Conservation (phyloP, 345 rosid genomes). For the Gynandropsis gynandra region DNA sequence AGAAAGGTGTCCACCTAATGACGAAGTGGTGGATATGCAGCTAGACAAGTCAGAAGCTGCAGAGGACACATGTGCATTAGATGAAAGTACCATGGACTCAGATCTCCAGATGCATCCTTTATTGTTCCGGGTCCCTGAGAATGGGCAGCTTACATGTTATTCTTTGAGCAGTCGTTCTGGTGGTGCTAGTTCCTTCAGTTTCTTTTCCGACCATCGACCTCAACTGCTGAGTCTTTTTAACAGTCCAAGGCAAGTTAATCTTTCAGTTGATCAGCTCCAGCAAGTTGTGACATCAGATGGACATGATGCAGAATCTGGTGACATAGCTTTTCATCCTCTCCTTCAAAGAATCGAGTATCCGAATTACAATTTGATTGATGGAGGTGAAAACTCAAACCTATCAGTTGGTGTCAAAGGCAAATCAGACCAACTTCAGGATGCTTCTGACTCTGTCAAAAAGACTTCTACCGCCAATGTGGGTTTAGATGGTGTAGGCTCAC, state of each 20-base stretch:
- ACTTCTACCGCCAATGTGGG: slow-evolving; percentile 26
- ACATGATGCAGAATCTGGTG: slow-evolving; percentile 33
- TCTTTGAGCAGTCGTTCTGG: slow-evolving; percentile 33
- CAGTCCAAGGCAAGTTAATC: slow-evolving; percentile 45
- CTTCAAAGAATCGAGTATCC: slow-evolving; percentile 54
- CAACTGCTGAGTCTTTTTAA: slow-evolving; percentile 73
- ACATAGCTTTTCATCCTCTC: slow-evolving; percentile 83
- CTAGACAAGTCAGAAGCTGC: slow-evolving; percentile 35
- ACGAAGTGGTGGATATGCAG: slow-evolving; percentile 25
- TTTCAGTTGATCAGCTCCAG: slow-evolving; percentile 30
- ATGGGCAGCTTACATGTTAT: slow-evolving; percentile 48
- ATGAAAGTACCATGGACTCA: slow-evolving; percentile 36
- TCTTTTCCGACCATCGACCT: slow-evolving; percentile 71
- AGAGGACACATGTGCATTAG: slow-evolving; percentile 39
- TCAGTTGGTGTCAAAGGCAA: slow-evolving; percentile 31
- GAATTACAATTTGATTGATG: slow-evolving; percentile 22
- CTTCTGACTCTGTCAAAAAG: slow-evolving; percentile 30
- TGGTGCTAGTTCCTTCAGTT: slow-evolving; percentile 51
- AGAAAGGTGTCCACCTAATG: slow-evolving; percentile 28
- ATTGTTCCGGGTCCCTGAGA: slow-evolving; percentile 62
- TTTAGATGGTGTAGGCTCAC: slow-evolving; percentile 23
- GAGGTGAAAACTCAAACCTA: slow-evolving; percentile 26
- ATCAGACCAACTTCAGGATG: slow-evolving; percentile 30
- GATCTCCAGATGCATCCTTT: slow-evolving; percentile 91
- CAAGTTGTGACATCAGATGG: slow-evolving; percentile 38